A percentile compares a stretch with the other conserved stretches of the same genome.
phyloP scores from a whole-genome alignment of 805 yeast genomes.

The Starmerella bacillaris region DNA sequence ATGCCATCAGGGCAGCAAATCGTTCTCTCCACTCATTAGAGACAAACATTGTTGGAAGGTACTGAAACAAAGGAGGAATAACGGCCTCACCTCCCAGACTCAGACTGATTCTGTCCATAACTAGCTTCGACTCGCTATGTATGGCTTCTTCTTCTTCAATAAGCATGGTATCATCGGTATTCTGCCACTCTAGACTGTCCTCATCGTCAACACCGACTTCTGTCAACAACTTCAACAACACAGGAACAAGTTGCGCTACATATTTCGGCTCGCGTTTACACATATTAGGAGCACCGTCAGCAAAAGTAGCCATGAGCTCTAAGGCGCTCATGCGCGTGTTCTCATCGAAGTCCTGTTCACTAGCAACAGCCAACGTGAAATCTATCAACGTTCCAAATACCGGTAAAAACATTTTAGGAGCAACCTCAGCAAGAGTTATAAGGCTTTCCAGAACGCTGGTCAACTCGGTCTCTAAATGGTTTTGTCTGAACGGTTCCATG shows the following conservation, averaged over 20 bases:
- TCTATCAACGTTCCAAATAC: slow-evolving; percentile 80
- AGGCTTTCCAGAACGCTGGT: slow-evolving; percentile 76
- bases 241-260: slow-evolving; percentile 50
- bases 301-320: slow-evolving; percentile 75
- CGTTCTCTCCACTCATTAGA: slow-evolving; percentile 81
- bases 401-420: slow-evolving; percentile 84
- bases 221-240: slow-evolving; percentile 69
- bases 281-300: slow-evolving; percentile 90
- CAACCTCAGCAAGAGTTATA: slow-evolving; percentile 77
- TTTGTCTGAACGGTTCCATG: slow-evolving; percentile 63
- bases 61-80: slow-evolving; percentile 73
- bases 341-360: slow-evolving; percentile 63
- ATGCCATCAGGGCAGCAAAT: slow-evolving; percentile 92
- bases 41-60: slow-evolving; percentile 63
- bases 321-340: slow-evolving; percentile 68
- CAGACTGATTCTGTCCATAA: slow-evolving; percentile 79
- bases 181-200: slow-evolving; percentile 75
- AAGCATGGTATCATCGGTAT: slow-evolving; percentile 57
- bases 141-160: slow-evolving; percentile 71
- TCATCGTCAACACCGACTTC: slow-evolving; percentile 83
- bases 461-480: slow-evolving; percentile 63
- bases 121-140: slow-evolving; percentile 81
- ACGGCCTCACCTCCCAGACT: slow-evolving; percentile 66
- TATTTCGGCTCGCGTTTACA: slow-evolving; percentile 64
- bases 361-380: slow-evolving; percentile 68